phyloP scores from a whole-genome alignment of 148 eudicot genomes.

The Rhododendron vialii region DNA sequence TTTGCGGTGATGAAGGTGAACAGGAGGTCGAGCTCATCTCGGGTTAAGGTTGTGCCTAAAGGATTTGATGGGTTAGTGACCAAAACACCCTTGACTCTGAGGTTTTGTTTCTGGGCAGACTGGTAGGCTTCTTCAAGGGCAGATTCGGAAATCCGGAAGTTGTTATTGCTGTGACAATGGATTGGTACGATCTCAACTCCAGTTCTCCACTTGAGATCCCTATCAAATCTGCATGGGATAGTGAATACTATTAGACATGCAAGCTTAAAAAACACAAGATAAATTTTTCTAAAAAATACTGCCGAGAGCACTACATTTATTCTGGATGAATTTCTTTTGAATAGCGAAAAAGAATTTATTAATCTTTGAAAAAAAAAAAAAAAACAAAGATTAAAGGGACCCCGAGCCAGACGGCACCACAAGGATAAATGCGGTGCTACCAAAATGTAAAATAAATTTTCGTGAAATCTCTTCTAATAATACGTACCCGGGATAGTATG shows the following conservation, averaged over 20 bases:
- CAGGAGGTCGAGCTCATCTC: constrained; percentile 44
- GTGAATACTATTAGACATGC: not conserved
- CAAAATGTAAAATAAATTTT: too few relatives aligned
- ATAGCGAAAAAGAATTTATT: too few relatives aligned
- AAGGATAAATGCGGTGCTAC: too few relatives aligned
- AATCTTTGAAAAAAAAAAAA: too few relatives aligned
- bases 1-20: constrained; percentile 38
- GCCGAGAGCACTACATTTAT: too few relatives aligned
- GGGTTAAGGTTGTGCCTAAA: constrained; percentile 44
- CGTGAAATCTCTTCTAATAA: not conserved
- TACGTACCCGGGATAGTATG: constrained; percentile 76
- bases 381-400: too few relatives aligned
- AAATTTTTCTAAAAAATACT: too few relatives aligned
- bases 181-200: constrained; percentile 67
- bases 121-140: constrained; percentile 69
- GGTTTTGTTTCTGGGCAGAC: constrained; percentile 43
- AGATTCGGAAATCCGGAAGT: constrained; percentile 44
- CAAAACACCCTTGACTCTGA: constrained; percentile 56
- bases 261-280: not conserved
- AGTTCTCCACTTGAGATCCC: constrained; percentile 81
- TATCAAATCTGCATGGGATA: constrained; percentile 50
- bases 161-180: constrained; percentile 51
- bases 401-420: too few relatives aligned
- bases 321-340: too few relatives aligned
- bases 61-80: constrained; percentile 84